Conservation (phyloP, 495 filamentous ascomycete genomes). For the Hyphodiscus hymeniophilus region DNA sequence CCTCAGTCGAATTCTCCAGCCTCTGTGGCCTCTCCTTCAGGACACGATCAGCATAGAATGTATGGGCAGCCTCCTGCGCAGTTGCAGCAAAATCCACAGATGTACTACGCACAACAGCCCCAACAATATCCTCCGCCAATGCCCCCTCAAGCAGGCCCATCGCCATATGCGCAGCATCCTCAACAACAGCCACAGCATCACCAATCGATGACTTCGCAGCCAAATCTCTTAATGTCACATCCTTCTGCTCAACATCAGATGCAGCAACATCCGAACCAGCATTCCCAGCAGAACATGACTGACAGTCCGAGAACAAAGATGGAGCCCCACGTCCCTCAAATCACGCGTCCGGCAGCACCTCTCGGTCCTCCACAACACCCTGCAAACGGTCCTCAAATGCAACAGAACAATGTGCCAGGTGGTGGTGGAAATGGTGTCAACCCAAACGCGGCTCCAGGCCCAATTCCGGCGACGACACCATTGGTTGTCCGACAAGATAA, state of each 20-base stretch:
- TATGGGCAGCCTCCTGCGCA: slow-evolving; percentile 77
- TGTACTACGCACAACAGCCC: slow-evolving; percentile 55
- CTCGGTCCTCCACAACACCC: slow-evolving; percentile 35
- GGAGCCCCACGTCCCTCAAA: slow-evolving; percentile 50
- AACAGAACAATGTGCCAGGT: slow-evolving; percentile 37
- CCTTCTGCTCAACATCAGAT: slow-evolving; percentile 50
- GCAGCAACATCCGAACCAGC: slow-evolving; percentile 40
- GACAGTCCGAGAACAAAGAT: slow-evolving; percentile 56
- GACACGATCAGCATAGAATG: slow-evolving; percentile 77
- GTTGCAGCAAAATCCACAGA: slow-evolving; percentile 60
- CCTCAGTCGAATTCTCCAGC: slow-evolving; percentile 93
- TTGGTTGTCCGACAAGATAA: slow-evolving; percentile 91
- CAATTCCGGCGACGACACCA: slow-evolving; percentile 96
- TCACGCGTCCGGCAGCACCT: slow-evolving; percentile 44
- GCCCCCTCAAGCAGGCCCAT: slow-evolving; percentile 51
- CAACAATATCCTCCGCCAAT: slow-evolving; percentile 64
- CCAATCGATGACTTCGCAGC: slow-evolving; percentile 53
- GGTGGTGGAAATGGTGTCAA: slow-evolving; percentile 47
- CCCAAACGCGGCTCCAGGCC: slow-evolving; percentile 88
- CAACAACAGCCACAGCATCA: slow-evolving; percentile 59
- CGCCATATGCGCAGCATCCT: slow-evolving; percentile 69
- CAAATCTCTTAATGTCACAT: slow-evolving; percentile 58
- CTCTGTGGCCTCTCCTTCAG: slow-evolving; percentile 86
- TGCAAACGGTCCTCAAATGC: slow-evolving; percentile 44
- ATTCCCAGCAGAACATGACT: slow-evolving; percentile 37